These are phyloP conservation scores for Aspergillus haitiensis DNA, from an alignment of 495 filamentous ascomycete genomes.

Conservation along the genomic window DNA sequence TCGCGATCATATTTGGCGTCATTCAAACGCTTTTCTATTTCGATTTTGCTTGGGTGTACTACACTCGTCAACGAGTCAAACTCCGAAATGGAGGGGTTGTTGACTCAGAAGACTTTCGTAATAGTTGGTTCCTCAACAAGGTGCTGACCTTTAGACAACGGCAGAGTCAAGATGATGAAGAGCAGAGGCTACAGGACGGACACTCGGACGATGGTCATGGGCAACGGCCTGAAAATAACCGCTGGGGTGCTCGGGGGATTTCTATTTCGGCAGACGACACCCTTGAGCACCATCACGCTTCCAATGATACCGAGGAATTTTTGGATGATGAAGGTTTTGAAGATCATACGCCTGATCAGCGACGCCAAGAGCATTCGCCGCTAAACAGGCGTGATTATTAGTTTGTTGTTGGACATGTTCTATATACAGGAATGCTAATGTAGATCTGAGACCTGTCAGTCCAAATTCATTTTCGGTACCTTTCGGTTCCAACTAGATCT, in stretches of 20 bases:
- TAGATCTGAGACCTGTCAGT: neutral
- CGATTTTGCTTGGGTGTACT: conserved; percentile 98
- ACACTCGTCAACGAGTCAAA: conserved; percentile 89
- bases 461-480: neutral
- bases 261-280: conserved; percentile 80
- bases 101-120: conserved; percentile 84
- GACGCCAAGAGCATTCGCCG: conserved; percentile 14
- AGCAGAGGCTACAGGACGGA: conserved; percentile 44
- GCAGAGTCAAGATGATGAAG: conserved; percentile 35
- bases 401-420: neutral
- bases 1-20: conserved; percentile 79
- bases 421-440: conserved; percentile 4
- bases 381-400: neutral
- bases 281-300: conserved; percentile 47
- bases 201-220: conserved; percentile 30
- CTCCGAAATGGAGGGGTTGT: conserved; percentile 86
- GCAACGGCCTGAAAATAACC: conserved; percentile 42
- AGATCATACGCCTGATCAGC: conserved; percentile 13
- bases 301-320: conserved; percentile 31
- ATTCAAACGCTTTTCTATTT: conserved; percentile 88
- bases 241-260: conserved; percentile 76
- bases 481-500: neutral
- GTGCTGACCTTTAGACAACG: conserved; percentile 43
- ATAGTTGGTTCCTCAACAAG: conserved; percentile 69
- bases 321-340: conserved; percentile 28